Percentiles rank a stretch among this genome's conserved stretches.
Conservation (phyloP, 1,284 basidiomycete genomes). For the Rhodotorula sp. region DNA sequence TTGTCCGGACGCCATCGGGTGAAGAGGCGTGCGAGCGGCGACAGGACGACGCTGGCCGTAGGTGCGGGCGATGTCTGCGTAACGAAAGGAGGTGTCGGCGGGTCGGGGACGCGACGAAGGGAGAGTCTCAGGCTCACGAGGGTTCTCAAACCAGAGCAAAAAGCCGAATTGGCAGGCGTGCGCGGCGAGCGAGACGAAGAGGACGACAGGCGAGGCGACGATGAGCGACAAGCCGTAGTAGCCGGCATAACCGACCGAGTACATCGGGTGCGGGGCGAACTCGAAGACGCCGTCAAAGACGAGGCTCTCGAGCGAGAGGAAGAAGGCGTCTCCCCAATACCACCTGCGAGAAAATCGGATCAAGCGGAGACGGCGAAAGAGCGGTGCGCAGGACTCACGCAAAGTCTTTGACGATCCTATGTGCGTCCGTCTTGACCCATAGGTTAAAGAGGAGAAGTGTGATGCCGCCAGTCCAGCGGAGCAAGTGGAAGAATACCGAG, state of each 20-base stretch:
- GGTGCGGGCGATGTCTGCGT: slow-evolving; percentile 82
- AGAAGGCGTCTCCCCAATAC: slow-evolving; percentile 99
- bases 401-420: slow-evolving; percentile 83
- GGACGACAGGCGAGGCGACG: slow-evolving; percentile 80
- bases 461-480: slow-evolving; percentile 84
- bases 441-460: slow-evolving; percentile 89
- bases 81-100: slow-evolving; percentile 16
- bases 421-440: slow-evolving; percentile 94
- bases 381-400: slow-evolving; percentile 49
- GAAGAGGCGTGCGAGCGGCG: slow-evolving; percentile 60
- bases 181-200: slow-evolving; percentile 87
- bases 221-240: slow-evolving; percentile 95
- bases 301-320: slow-evolving; percentile 63
- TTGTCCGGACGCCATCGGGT: too few relatives aligned
- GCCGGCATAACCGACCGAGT: slow-evolving; percentile 88
- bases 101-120: neutral
- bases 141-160: slow-evolving; percentile 94
- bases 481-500: slow-evolving; percentile 64
- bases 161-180: slow-evolving; percentile 96
- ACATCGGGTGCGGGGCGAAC: slow-evolving; percentile 59
- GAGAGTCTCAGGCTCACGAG: slow-evolving; percentile 63
- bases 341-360: slow-evolving; percentile 63
- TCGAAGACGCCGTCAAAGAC: slow-evolving; percentile 99
- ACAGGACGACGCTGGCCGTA: slow-evolving; percentile 81
- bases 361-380: neutral